Conservation (phyloP, 108 stramenopile species). For the Skeletonema costatum region DNA sequence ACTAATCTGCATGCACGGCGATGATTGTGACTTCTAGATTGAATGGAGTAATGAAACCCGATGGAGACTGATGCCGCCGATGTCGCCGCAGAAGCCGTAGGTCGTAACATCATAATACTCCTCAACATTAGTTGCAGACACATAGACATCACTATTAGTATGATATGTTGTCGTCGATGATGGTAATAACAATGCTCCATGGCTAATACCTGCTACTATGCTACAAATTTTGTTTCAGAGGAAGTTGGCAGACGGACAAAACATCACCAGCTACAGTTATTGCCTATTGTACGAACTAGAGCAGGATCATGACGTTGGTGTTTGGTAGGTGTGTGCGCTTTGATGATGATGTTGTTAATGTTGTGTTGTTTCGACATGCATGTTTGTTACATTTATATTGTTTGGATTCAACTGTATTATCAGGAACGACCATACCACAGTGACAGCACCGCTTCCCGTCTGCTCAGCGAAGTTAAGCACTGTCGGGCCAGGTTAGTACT, state of each 20-base stretch:
- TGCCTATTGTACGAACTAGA: no score
- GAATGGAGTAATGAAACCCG: neutral
- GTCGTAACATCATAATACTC: neutral
- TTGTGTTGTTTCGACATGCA: no score
- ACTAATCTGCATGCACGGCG: neutral
- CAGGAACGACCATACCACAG: slow-evolving; percentile 71
- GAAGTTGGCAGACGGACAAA: no score
- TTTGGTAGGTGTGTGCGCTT: no score
- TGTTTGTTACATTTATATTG: neutral
- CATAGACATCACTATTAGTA: neutral
- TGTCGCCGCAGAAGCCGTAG: neutral
- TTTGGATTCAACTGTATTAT: neutral
- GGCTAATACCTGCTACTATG: no score
- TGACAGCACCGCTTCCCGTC: slow-evolving; percentile 78
- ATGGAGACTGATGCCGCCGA: neutral
- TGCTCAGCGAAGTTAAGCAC: slow-evolving; percentile 76
- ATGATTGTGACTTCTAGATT: neutral
- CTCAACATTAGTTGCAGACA: neutral
- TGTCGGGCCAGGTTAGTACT: slow-evolving; percentile 64
- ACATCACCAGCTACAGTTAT: neutral
- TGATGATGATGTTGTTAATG: no score
- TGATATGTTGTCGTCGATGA: no score
- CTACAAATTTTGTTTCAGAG: no score
- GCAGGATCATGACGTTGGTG: no score
- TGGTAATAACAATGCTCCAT: no score